phyloP scores from a whole-genome alignment of 1,284 basidiomycete species.

The Ganoderma resinaceum region DNA sequence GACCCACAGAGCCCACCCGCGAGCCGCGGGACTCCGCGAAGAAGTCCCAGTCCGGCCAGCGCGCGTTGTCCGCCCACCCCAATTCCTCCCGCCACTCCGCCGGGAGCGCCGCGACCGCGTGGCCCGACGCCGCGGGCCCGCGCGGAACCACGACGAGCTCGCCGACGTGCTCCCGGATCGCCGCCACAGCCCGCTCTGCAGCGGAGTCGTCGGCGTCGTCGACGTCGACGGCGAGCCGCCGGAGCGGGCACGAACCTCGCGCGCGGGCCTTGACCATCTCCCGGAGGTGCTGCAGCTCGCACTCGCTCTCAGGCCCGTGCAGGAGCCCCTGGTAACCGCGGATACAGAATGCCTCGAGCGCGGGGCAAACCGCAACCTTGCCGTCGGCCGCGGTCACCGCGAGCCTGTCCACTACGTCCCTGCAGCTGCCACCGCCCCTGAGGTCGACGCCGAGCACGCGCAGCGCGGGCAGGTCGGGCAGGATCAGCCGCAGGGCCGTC shows the following conservation, averaged over 20 bases:
- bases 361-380: not conserved
- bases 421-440: not conserved
- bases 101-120: not conserved
- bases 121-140: not conserved
- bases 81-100: conserved; percentile 6
- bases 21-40: conserved; percentile 3
- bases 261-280: conserved; percentile 4
- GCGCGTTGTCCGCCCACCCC: conserved; percentile 3
- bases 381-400: not conserved
- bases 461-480: conserved; percentile 5
- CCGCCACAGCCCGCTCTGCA: not conserved
- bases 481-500: not conserved
- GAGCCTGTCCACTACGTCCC: too few relatives aligned
- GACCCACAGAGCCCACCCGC: not conserved
- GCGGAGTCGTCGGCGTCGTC: not conserved
- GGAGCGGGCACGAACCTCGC: not conserved
- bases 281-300: not conserved
- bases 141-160: conserved; percentile 7
- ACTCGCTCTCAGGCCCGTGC: not conserved
- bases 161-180: conserved; percentile 1
- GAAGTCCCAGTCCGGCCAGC: conserved; percentile 17
- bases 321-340: not conserved
- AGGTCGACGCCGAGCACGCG: conserved; percentile 9
- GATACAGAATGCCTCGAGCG: conserved; percentile 6
- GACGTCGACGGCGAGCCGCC: conserved; percentile 5